Evolutionary conservation across 176 grass and related monocot species (phyloP).

Genomic region (Eragrostis nindensis): DNA sequence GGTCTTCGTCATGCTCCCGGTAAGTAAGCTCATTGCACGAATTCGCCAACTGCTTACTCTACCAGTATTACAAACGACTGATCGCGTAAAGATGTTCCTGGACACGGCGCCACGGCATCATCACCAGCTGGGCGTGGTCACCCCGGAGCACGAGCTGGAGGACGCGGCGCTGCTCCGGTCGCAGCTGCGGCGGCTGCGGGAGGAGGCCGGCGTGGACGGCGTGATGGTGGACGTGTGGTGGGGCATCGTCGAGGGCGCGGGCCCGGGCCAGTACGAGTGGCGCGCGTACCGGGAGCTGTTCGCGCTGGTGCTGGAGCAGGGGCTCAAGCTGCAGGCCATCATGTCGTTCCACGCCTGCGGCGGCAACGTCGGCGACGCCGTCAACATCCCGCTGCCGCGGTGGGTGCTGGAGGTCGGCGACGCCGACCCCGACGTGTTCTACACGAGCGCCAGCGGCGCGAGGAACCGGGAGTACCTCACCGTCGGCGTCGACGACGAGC

Average conservation of each 20-base stretch:
- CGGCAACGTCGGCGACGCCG: constrained; percentile 78
- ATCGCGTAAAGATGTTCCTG: background rate
- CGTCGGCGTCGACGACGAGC: constrained; percentile 63
- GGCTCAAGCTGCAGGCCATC: constrained; percentile 73
- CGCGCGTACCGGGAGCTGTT: constrained; percentile 70
- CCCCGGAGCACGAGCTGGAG: constrained; percentile 41
- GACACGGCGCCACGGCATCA: background rate
- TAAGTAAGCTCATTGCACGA: constrained; percentile 19
- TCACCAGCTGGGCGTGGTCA: constrained; percentile 60
- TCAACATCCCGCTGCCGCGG: constrained; percentile 53
- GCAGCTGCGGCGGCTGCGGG: constrained; percentile 54
- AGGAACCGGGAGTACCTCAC: constrained; percentile 76
- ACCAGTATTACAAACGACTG: background rate
- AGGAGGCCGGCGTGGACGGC: constrained; percentile 51
- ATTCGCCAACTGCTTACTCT: background rate
- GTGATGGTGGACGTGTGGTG: constrained; percentile 88
- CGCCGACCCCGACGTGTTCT: constrained; percentile 57
- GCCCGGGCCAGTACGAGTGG: constrained; percentile 61
- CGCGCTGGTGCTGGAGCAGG: constrained; percentile 47
- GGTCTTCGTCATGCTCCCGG: constrained; percentile 87
- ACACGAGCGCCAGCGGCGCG: constrained; percentile 42
- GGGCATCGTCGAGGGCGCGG: constrained; percentile 65
- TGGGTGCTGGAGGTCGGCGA: constrained; percentile 56
- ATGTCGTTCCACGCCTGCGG: constrained; percentile 93
- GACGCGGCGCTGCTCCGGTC: constrained; percentile 52